Base-by-base conservation (phyloP, 179 eudicot species). In the Nepenthes alata region DNA sequence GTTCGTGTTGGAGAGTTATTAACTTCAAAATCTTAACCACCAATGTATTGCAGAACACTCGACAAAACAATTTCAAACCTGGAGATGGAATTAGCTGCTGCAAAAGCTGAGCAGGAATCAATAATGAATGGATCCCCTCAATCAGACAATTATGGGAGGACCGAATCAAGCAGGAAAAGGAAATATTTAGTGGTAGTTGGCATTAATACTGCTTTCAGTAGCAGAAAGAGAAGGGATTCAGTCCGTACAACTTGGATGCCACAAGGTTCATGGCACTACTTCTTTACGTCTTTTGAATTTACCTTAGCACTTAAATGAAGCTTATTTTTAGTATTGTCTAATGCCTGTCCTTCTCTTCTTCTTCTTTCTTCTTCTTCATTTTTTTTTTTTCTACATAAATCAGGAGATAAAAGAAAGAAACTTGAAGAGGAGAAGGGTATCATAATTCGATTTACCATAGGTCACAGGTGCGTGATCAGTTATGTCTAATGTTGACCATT, bases 201-300 rank as follows among this genome's bases (percentile, higher is more conserved):
- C 47, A 70, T 90, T 58, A 90, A 90, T 71, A 91, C 97, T 47
- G 97, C 97, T 72, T 91, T 91, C 68, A 91, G 95, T 65, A 88
- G 97, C 73, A 78, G 97, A 65, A 88, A 84, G 76, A 80, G 97
- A 72, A 80, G 97, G 81, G 97, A 91, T 71, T 91, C 97, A 0
- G 88, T 91, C 47, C 96, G 97, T 73, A 89, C 94, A 37, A 91
- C 97, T 15, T 91, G 97, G 97, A 88, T 91, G 94, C 97, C 89
- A 58, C 94, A 88, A 85, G 97, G 97, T 83, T 75, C 56, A 51
- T 69, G 8, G 45, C 59, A 52, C 5, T 41, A 55, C 44, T 58
- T 53, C 14, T 15, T 25, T 51, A 16, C 48, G 7, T 15, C 8
- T 48, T 4, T 37, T 38, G 50, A 36, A 37, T 53, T 35, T 48